Percentiles rank a stretch among this genome's conserved stretches.
Conservation (phyloP, 306 rosid genomes). For the Neltuma alba region DNA sequence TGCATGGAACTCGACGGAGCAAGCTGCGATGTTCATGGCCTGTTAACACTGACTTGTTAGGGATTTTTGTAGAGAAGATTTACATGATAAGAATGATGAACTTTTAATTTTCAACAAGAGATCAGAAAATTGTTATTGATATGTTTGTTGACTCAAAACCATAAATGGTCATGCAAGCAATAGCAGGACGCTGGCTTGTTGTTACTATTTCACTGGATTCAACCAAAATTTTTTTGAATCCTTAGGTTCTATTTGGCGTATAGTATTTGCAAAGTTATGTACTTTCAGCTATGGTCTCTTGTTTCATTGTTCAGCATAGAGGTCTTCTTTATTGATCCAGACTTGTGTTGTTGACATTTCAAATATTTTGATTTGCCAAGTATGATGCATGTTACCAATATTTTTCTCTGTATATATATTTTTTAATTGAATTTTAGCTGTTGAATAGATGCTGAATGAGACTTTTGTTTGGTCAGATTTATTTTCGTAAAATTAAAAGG, state of each 20-base stretch:
- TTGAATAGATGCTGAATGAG: not conserved
- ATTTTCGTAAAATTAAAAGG: not conserved
- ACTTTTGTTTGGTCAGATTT: not conserved
- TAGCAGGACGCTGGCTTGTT: not conserved
- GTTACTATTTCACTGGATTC: constrained; percentile 24
- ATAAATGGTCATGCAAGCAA: not conserved
- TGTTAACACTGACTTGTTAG: not conserved
- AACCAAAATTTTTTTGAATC: not conserved
- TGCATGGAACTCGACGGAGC: not conserved
- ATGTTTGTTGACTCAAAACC: constrained; percentile 3
- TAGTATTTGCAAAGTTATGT: not conserved
- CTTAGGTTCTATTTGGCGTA: not conserved
- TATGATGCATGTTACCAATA: not conserved
- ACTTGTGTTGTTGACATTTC: not conserved
- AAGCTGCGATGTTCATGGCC: not conserved
- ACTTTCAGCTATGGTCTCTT: not conserved
- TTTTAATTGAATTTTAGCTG: not conserved
- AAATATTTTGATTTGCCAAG: not conserved
- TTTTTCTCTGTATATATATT: too few species aligned
- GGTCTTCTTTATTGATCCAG: not conserved
- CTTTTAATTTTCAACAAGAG: not conserved
- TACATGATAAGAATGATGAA: constrained; percentile 22
- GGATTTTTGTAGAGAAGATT: not conserved
- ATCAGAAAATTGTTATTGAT: constrained; percentile 13
- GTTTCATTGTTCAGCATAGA: not conserved